Evolutionary conservation across 2,329 filamentous ascomycete species (phyloP), one percentile per base, ranked within the genome.

Genomic region (Lachnellula cervina): DNA sequence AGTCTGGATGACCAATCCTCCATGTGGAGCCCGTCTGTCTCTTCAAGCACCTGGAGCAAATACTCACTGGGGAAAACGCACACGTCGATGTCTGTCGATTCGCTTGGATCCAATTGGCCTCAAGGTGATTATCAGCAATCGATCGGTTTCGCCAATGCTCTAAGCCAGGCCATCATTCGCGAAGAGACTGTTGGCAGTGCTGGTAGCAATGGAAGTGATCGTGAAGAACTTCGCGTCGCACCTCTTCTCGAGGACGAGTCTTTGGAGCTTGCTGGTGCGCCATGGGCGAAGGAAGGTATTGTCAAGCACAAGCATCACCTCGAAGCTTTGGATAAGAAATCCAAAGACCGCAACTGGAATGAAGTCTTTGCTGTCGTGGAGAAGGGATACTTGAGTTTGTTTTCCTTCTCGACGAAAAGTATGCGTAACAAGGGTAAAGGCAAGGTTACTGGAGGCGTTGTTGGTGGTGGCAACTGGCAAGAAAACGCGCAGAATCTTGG

Each of bases 391-490:
- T 84, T 99, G 78, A 92, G 90, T 53, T 77, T 99, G 7, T 99
- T 99, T 74, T 95, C 91, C 0, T 99, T 99, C 74, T 87, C 85
- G 47, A 86, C 84, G 60, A 94, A 94, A 70, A 89, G 88, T 1
- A 76, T 85, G 64, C 80, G 86, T 35, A 80, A 84, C 63, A 91
- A 90, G 71, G 78, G 74, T 59, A 84, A 82, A 60, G 76, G 80
- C 51, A 72, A 74, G 38, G 75, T 76, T 21, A 73, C 77, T 51
- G 77, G 77, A 9, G 84, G 83, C 28, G 80, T 88, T 6, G 94
- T 97, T 2, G 94, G 94, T 62, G 94, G 94, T 58, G 94, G 94
- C 23, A 97, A 99, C 71, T 99, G 94, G 94, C 93, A 93, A 71
- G 92, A 97, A 64, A 97, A 96, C 68, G 94, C 94, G 5, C 91